Evolutionary conservation across 352 stramenopile genomes (phyloP), one percentile per base, ranked within the genome.

Genomic region (Phytopythium sindhum): DNA sequence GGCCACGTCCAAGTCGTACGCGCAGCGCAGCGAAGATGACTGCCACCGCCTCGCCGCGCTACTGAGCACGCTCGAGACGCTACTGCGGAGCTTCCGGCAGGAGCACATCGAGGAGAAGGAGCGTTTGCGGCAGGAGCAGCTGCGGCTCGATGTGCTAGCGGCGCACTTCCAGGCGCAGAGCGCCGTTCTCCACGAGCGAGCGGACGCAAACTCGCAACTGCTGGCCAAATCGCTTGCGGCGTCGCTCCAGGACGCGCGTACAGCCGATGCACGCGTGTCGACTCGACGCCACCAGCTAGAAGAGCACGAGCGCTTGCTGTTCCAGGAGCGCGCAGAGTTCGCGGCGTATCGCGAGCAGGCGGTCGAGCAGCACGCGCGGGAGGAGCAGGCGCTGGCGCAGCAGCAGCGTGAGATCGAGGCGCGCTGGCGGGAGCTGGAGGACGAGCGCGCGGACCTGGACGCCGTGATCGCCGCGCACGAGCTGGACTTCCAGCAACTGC

Each of bases 41-140:
- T 89, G 86, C 54, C 53, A 75, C 14, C 79, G 81, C 1, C 73
- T 94, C 7, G 56, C 69, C 28, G 76, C 73, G 45, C 51, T 94
- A 6, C 61, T 92, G 5, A 61, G 63, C 7, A 75, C 65, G 2
- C 65, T 94, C 1, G 86, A 92, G 66, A 61, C 69, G 17, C 82
- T 74, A 8, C 68, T 89, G 35, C 77, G 84, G 0, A 66, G 77
- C 35, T 70, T 66, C 26, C 77, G 81, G 8, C 80, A 90, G 51
- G 81, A 86, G 57, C 71, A 86, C 29, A 56, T 89, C 14, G 85
- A 92, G 26, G 82, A 94, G 52, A 88, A 89, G 50, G 84, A 94
- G 68, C 78, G 86, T 4, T 51, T 94, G 41, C 71, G 81, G 11
- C 72, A 84, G 24, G 84, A 94, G 51, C 86, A 94, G 61, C 54